phyloP scores from a whole-genome alignment of 345 rosid species.

The thale cress (Arabidopsis thaliana) region DNA sequence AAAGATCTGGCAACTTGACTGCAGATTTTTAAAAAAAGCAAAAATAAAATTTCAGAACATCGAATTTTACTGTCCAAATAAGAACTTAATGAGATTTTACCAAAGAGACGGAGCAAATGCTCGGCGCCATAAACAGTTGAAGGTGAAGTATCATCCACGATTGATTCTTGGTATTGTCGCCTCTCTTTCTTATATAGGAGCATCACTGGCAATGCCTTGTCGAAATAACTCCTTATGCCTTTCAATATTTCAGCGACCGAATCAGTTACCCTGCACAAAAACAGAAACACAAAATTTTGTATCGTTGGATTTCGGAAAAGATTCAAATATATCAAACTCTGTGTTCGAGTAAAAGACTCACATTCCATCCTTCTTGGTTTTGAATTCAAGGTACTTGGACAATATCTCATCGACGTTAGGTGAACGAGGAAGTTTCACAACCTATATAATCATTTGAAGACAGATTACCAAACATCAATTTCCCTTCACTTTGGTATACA shows the following conservation, averaged over 20 bases:
- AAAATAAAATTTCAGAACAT: neutral
- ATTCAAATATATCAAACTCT: neutral
- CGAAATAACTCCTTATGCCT: constrained; percentile 82
- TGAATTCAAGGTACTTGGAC: constrained; percentile 80
- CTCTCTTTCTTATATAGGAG: constrained; percentile 91
- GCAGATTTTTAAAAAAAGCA: constrained; percentile 27
- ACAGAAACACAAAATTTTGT: constrained; percentile 3
- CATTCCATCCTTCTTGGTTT: constrained; percentile 90
- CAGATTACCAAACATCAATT: neutral
- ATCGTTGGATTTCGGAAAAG: neutral
- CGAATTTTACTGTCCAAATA: neutral
- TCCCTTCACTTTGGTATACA: neutral
- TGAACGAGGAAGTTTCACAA: constrained; percentile 90
- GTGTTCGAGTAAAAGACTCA: constrained; percentile 46
- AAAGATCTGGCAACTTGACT: constrained; percentile 94
- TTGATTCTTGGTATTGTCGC: constrained; percentile 62
- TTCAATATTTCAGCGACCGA: constrained; percentile 71
- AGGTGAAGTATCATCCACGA: constrained; percentile 61
- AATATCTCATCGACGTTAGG: constrained; percentile 90
- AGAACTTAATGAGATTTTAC: constrained; percentile 43
- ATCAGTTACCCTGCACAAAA: constrained; percentile 61
- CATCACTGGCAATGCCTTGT: constrained; percentile 81
- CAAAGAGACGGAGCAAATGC: constrained; percentile 82
- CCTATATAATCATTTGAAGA: constrained; percentile 55
- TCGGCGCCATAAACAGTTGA: constrained; percentile 83